Base-by-base conservation (phyloP, 176 grass and related monocot genomes). In the Triticum timopheevii region DNA sequence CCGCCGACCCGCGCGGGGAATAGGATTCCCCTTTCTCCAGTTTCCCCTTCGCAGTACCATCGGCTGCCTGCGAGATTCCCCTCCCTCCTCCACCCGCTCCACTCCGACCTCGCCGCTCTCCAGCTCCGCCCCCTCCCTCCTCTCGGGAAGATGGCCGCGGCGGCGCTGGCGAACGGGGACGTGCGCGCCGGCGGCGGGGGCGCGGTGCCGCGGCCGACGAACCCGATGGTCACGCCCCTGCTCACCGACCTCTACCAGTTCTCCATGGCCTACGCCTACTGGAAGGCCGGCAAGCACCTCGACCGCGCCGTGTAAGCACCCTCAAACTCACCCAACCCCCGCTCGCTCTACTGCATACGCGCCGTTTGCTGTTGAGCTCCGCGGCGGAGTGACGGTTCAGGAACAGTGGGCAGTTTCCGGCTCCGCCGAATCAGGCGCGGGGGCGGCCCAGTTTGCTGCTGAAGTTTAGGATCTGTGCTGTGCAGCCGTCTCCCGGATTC, bases 201-300 rank as follows among this genome's bases (percentile, higher is more conserved):
- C 44, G 34, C 68, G 71, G 80, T 83, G 78, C 92, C 86, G 82
- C 87, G 47, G 11, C 85, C 95, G 61, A 98, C 96, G 31, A 90
- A 95, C 83, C 93, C 96, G 84, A 98, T 98, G 90, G 96, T 95
- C 42, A 92, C 96, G 79, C 96, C 96, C 30, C 84, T 98, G 80
- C 88, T 98, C 75, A 92, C 96, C 73, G 96, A 98, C 77, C 93
- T 98, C 65, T 98, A 98, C 93, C 96, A 98, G 88, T 98, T 95
- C 91, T 94, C 93, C 90, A 98, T 98, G 96, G 93, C 96, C 63
- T 98, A 98, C 90, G 93, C 96, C 65, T 95, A 95, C 90, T 95
- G 96, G 96, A 98, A 98, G 80, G 92, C 96, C 66, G 93, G 88
- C 58, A 98, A 98, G 88, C 96, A 95, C 91, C 93, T 92, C 79